A percentile compares a stretch with the other conserved stretches of the same genome.
Evolutionary conservation across 768 basidiomycete genomes (phyloP).

Genomic region (Russula compacta): DNA sequence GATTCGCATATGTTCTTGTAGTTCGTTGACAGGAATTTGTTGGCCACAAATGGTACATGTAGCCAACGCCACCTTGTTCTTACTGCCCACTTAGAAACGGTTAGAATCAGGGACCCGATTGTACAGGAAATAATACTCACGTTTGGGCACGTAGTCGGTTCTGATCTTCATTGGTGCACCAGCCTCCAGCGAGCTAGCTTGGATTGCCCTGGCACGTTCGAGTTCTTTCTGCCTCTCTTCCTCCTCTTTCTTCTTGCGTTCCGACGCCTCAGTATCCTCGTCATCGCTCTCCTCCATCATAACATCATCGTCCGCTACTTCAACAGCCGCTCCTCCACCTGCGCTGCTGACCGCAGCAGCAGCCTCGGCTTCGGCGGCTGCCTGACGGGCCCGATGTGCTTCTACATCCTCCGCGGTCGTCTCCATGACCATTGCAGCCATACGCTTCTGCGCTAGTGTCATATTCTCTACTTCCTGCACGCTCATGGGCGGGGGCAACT

Average conservation of each 20-base stretch:
- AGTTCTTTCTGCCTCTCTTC: constrained; percentile 62
- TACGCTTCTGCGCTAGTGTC: constrained; percentile 94
- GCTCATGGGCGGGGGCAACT: constrained; percentile 94
- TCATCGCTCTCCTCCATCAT: constrained; percentile 82
- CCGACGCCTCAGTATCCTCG: constrained; percentile 55
- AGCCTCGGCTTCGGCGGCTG: constrained; percentile 78
- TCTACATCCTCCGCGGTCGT: constrained; percentile 83
- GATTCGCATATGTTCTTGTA: constrained; percentile 97
- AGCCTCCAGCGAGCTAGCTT: constrained; percentile 64
- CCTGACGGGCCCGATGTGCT: constrained; percentile 70
- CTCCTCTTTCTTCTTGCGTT: constrained; percentile 56
- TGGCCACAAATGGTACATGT: constrained; percentile 94
- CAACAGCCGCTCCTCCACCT: constrained; percentile 32
- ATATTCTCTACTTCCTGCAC: constrained; percentile 92
- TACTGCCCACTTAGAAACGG: constrained; percentile 50
- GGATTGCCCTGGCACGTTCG: constrained; percentile 70
- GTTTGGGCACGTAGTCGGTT: constrained; percentile 91
- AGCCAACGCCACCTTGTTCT: constrained; percentile 61
- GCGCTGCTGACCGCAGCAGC: constrained; percentile 67
- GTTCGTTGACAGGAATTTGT: constrained; percentile 89
- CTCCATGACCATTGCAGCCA: constrained; percentile 98
- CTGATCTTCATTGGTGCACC: constrained; percentile 87
- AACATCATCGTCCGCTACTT: constrained; percentile 49
- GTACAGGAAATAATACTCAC: constrained; percentile 37
- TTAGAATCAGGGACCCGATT: constrained; percentile 2